These are phyloP conservation scores for Mimosa pudica DNA, from an alignment of 306 rosid species.

Conservation along the genomic window DNA sequence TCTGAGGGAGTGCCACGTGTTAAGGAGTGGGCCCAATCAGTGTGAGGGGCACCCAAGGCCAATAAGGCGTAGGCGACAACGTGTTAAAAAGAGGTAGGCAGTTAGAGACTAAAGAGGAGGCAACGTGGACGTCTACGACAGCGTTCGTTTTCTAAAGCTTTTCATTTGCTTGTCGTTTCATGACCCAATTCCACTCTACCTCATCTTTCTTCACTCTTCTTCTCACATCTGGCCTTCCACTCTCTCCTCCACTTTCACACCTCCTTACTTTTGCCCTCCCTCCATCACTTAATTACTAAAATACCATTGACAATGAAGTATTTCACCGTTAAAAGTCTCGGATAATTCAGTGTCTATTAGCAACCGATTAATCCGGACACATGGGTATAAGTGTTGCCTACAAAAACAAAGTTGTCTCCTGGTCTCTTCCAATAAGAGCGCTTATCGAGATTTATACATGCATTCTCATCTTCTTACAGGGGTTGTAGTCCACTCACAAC, in stretches of 20 bases:
- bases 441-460: too few species aligned
- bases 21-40: neutral
- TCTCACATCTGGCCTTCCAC: slow-evolving; percentile 3
- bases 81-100: neutral
- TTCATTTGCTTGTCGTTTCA: neutral
- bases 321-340: too few species aligned
- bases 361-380: too few species aligned
- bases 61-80: neutral
- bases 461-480: too few species aligned
- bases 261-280: slow-evolving; percentile 11
- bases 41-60: slow-evolving; percentile 26
- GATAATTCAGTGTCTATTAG: too few species aligned
- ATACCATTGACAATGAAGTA: neutral
- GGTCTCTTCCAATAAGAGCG: too few species aligned
- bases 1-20: slow-evolving; percentile 25
- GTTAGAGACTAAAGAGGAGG: neutral
- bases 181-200: slow-evolving; percentile 14
- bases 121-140: slow-evolving; percentile 39
- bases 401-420: too few species aligned
- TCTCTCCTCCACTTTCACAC: slow-evolving; percentile 4
- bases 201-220: slow-evolving; percentile 12
- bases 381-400: too few species aligned
- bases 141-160: neutral
- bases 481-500: too few species aligned
- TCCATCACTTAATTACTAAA: neutral